Base-by-base conservation (phyloP, 2,329 filamentous ascomycete genomes). In the Cercospora zeae-maydis region DNA sequence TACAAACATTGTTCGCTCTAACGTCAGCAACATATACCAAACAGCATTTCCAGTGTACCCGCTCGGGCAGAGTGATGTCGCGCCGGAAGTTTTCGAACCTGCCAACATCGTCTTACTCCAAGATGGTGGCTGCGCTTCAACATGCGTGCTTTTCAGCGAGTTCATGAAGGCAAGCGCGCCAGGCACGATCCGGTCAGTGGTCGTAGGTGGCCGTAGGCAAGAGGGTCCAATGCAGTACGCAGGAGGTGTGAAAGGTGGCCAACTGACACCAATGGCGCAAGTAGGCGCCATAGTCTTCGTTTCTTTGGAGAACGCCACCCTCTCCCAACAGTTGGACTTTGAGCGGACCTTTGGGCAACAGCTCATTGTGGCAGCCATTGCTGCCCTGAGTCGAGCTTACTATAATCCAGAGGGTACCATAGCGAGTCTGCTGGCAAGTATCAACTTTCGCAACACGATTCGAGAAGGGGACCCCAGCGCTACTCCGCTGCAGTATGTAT, bases 81-180 rank as follows among this genome's bases (percentile, higher is more conserved):
- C 75, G 1, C 74, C 75, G 62, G 33, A 36, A 33, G 74, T 75
- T 0, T 80, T 79, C 64, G 59, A 70, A 31, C 68, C 75, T 1
- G 67, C 76, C 33, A 72, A 79, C 65, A 77, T 80, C 59, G 71
- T 79, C 33, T 74, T 79, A 31, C 66, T 80, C 2, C 73, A 75
- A 65, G 78, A 80, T 63, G 78, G 78, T 56, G 71, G 72, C 69
- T 80, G 78, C 68, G 76, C 75, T 1, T 78, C 76, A 1, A 78
- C 78, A 8, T 80, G 78, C 65, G 74, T 77, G 54, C 73, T 79
- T 47, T 77, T 76, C 58, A 67, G 73, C 27, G 78, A 80, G 59
- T 71, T 79, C 19, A 75, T 80, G 67, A 77, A 77, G 27, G 74
- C 75, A 52, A 74, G 78, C 66, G 77, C 73, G 21, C 69, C 66